Evolutionary conservation across 1,284 basidiomycete genomes (phyloP).

Genomic region (Puccinia hordei): DNA sequence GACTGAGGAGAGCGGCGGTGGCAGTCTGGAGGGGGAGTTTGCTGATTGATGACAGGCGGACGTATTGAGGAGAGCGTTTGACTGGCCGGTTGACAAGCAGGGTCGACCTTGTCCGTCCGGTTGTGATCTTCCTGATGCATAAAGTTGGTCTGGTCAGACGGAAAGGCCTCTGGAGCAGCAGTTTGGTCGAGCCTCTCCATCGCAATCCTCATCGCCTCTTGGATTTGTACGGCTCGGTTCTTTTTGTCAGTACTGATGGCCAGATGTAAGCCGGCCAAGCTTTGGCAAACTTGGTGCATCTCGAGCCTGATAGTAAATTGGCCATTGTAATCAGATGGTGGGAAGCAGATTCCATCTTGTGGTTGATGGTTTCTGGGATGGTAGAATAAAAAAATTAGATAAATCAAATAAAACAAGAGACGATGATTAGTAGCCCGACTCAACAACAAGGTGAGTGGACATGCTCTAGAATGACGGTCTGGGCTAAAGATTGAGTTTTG

Average conservation of each 20-base stretch:
- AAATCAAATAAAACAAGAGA: no score
- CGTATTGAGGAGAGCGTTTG: neutral
- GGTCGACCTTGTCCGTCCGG: neutral
- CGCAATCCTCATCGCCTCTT: constrained; percentile 40
- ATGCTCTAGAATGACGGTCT: no score
- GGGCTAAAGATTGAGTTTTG: neutral
- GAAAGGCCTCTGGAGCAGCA: neutral
- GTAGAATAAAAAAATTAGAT: no score
- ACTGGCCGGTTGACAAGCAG: neutral
- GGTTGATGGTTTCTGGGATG: neutral
- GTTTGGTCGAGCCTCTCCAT: constrained; percentile 22
- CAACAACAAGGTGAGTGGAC: neutral
- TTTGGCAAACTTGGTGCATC: constrained; percentile 25
- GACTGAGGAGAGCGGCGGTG: neutral
- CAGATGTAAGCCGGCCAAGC: constrained; percentile 28
- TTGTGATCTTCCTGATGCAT: neutral
- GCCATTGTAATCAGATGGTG: constrained; percentile 17
- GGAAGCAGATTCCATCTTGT: neutral
- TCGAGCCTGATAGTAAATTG: constrained; percentile 40
- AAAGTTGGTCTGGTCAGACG: neutral
- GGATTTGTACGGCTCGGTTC: constrained; percentile 28
- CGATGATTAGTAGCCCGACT: constrained; percentile 1
- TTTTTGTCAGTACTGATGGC: constrained; percentile 39
- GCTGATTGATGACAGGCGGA: neutral
- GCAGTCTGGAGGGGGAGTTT: neutral